These are phyloP conservation scores for Diospyros lotus DNA, from an alignment of 148 eudicot species.

Conservation along the genomic window DNA sequence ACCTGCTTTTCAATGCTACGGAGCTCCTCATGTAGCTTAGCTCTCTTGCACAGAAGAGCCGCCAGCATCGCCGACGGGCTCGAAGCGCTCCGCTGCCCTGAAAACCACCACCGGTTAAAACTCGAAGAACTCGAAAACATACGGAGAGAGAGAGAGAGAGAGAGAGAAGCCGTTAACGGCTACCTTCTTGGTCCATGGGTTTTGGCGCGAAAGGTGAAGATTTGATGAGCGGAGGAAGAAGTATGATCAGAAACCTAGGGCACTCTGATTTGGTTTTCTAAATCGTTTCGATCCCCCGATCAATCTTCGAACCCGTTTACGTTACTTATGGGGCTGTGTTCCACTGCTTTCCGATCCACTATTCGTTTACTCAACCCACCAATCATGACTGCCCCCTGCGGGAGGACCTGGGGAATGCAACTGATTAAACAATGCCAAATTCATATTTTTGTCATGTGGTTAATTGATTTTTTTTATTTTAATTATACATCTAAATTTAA, in stretches of 20 bases:
- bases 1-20: constrained; percentile 89
- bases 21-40: constrained; percentile 88
- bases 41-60: constrained; percentile 67
- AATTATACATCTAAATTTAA: too few species aligned
- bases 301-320: too few species aligned
- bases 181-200: constrained; percentile 29
- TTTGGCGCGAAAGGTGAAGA: neutral
- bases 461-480: too few species aligned
- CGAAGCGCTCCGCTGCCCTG: constrained; percentile 61
- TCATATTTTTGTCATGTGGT: too few species aligned
- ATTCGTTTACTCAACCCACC: too few species aligned
- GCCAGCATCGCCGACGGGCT: constrained; percentile 77
- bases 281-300: neutral
- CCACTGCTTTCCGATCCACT: too few species aligned
- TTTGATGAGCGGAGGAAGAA: neutral
- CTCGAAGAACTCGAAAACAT: neutral
- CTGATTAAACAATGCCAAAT: too few species aligned
- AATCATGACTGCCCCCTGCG: too few species aligned
- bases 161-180: neutral
- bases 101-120: neutral
- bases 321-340: too few species aligned
- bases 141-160: too few species aligned
- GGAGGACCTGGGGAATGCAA: too few species aligned
- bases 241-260: constrained; percentile 7
- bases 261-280: neutral